Base-by-base conservation (phyloP, 2,329 filamentous ascomycete species). In the Aspergillus fumigatus region DNA sequence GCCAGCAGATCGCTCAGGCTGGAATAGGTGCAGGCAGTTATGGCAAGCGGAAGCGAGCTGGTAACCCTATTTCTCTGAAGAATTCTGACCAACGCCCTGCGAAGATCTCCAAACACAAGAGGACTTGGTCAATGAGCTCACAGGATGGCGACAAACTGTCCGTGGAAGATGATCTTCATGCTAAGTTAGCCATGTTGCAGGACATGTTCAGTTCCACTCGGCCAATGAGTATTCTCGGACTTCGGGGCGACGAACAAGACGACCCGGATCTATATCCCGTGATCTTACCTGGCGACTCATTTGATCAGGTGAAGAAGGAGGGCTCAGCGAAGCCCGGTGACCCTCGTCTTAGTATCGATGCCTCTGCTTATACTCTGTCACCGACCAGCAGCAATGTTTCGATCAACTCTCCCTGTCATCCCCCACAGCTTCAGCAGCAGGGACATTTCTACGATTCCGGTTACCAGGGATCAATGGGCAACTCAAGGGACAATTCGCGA, bases 101-200 rank as follows among this genome's bases (percentile, higher is more conserved):
- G n/a, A 96, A 96, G 72, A 84, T 89, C 0, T 84, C 85, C 25
- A 96, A 96, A 73, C 92, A 97, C 75, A 95, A 96, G 75, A 82
- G 93, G 57, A 96, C 92, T 0, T 97, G 92, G 92, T 97, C 93
- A 9, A 90, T 96, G 82, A 92, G 91, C 25, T 97, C 93, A 5
- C 70, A 76, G 29, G 68, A 72, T 50, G 77, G 77, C 6, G 74
- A 64, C 66, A 78, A 71, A 48, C 55, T 71, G 32, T 69, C 69
- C 11, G 50, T 72, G 45, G 76, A 78, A 60, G 77, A 79, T 55
- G 77, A 79, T 58, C 65, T 79, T 6, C 75, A 77, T 48, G 67
- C 73, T 47, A 78, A 77, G 60, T 65, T 79, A 25, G 64, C 67
- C 27, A 71, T 68, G 56, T 70, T 79, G 69, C 74, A 78, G 58